These are phyloP conservation scores for Silene uniflora DNA, from an alignment of 148 eudicot species.

Conservation along the genomic window DNA sequence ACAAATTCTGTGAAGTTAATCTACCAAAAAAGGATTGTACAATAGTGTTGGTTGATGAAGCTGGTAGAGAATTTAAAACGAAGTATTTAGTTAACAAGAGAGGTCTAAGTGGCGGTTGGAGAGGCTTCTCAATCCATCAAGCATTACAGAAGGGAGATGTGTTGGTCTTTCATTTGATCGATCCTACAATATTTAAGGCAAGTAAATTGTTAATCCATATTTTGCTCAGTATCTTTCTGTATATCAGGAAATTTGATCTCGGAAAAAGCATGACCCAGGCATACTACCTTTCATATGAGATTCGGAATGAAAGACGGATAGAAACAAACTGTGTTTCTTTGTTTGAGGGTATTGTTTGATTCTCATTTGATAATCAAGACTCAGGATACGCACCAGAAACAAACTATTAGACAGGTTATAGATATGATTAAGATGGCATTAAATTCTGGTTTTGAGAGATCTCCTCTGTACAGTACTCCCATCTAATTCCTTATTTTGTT, in stretches of 20 bases:
- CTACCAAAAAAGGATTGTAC: conserved; percentile 23
- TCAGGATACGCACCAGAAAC: too few relatives aligned
- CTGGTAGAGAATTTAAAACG: conserved; percentile 18
- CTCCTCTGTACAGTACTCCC: too few relatives aligned
- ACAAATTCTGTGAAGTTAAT: conserved; percentile 27
- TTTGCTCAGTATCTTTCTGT: neutral
- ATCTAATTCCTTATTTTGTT: too few relatives aligned
- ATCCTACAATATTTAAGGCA: conserved; percentile 29
- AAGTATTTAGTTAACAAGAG: conserved; percentile 26
- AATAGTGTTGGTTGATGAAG: conserved; percentile 31
- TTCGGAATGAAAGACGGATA: neutral
- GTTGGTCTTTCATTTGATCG: conserved; percentile 30
- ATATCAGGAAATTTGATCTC: neutral
- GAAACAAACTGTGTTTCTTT: neutral
- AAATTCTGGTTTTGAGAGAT: too few relatives aligned
- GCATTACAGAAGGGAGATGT: conserved; percentile 33
- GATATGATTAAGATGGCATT: too few relatives aligned
- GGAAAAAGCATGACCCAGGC: too few relatives aligned
- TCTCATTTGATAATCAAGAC: too few relatives aligned
- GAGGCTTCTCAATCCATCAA: conserved; percentile 32
- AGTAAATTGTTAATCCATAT: neutral
- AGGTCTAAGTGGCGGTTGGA: conserved; percentile 43
- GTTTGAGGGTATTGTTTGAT: neutral
- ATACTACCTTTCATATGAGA: too few relatives aligned
- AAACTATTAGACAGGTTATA: too few relatives aligned